phyloP scores from a whole-genome alignment of 2,329 filamentous ascomycete genomes.

The Talaromyces piceae region DNA sequence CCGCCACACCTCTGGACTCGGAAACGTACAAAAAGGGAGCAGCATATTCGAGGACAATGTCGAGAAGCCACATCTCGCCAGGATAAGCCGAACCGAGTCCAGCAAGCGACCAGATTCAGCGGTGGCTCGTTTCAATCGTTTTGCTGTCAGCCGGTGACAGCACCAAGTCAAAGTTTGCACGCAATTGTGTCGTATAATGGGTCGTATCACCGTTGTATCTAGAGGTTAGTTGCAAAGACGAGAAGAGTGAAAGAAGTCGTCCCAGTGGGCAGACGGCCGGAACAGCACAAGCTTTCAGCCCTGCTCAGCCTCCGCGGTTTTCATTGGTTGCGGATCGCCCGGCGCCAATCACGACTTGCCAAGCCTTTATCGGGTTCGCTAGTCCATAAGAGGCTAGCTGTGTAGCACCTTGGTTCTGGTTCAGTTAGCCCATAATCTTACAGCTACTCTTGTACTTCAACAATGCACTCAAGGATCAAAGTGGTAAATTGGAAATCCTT shows the following conservation, averaged over 20 bases:
- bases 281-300: neutral
- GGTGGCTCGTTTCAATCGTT: neutral
- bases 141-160: neutral
- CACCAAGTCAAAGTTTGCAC: neutral
- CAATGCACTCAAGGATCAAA: neutral
- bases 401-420: neutral
- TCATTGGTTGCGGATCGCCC: neutral
- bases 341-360: neutral
- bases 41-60: slow-evolving; percentile 37
- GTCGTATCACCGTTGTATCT: neutral
- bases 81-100: too few species aligned
- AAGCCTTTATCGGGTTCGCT: too few species aligned
- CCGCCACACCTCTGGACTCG: too few species aligned
- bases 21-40: slow-evolving; percentile 41
- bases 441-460: too few species aligned
- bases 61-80: slow-evolving; percentile 32
- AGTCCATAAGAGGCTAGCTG: neutral
- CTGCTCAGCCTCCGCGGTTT: neutral
- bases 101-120: too few species aligned
- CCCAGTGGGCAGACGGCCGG: neutral
- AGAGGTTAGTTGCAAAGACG: neutral
- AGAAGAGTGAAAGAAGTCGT: neutral
- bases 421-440: too few species aligned
- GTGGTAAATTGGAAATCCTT: neutral
- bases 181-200: neutral